Percentiles rank a stretch among this genome's conserved stretches.
phyloP scores from a whole-genome alignment of 257 asterid species.

The Solanum tarijense region DNA sequence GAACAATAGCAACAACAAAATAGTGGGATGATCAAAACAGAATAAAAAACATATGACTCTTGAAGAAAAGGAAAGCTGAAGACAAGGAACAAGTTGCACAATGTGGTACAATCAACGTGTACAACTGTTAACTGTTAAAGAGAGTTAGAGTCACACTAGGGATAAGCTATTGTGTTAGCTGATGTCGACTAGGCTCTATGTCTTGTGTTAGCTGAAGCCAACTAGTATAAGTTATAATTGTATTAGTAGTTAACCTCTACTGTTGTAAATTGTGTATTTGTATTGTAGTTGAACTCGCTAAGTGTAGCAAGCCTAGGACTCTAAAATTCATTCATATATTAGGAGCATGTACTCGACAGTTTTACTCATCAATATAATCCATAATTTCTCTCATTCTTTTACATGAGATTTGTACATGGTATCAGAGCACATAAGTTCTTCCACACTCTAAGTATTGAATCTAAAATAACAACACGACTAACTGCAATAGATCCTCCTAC shows the following conservation, averaged over 20 bases:
- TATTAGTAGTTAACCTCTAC: neutral
- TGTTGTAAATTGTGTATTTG: neutral
- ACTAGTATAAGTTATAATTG: neutral
- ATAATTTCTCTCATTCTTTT: too few relatives aligned
- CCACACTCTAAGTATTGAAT: neutral
- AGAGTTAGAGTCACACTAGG: neutral
- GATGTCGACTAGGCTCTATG: neutral
- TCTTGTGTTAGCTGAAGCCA: neutral
- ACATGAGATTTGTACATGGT: too few relatives aligned
- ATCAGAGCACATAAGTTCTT: neutral
- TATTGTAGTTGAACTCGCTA: neutral
- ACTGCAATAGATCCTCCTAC: neutral
- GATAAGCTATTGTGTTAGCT: neutral
- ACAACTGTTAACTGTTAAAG: neutral
- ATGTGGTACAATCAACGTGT: neutral
- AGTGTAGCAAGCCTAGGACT: neutral
- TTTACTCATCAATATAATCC: neutral
- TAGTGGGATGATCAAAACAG: too few relatives aligned
- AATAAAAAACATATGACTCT: too few relatives aligned
- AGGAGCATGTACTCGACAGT: neutral
- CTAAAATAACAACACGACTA: neutral
- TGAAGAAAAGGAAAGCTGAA: neutral
- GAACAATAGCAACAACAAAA: neutral
- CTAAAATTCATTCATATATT: neutral
- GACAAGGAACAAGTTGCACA: neutral